phyloP scores from a whole-genome alignment of 2,329 filamentous ascomycete genomes.

The Pseudogymnoascus sp. region DNA sequence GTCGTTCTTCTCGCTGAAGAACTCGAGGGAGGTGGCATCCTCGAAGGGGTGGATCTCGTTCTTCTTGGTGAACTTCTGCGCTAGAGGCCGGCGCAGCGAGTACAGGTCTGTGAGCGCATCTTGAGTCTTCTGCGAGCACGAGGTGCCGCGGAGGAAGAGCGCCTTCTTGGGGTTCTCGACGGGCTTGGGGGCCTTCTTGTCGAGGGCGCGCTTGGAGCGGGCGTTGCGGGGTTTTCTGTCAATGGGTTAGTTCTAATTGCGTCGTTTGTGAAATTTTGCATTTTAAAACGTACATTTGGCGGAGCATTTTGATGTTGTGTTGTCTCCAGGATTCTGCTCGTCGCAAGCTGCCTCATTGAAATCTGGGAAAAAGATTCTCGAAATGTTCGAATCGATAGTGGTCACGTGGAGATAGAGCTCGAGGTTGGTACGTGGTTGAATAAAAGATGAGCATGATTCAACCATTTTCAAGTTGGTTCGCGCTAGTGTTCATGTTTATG shows the following conservation, averaged over 20 bases:
- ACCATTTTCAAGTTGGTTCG: no score
- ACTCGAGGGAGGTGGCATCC: conserved; percentile 78
- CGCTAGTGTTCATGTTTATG: not conserved
- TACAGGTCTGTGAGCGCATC: conserved; percentile 79
- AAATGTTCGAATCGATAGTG: conserved; percentile 4
- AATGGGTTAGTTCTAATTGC: conserved; percentile 9
- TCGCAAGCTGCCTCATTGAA: conserved; percentile 7
- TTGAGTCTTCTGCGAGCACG: conserved; percentile 73
- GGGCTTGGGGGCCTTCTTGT: conserved; percentile 82
- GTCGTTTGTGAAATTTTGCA: not conserved
- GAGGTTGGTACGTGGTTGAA: not conserved
- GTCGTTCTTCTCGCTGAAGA: conserved; percentile 96
- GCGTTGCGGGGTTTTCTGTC: conserved; percentile 64
- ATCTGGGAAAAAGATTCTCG: conserved; percentile 5
- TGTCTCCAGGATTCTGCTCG: conserved; percentile 6
- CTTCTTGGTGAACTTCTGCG: conserved; percentile 93
- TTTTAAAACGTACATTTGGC: conserved; percentile 25
- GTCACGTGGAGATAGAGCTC: conserved; percentile 6
- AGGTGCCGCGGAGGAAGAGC: conserved; percentile 81
- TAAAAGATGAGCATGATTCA: no score
- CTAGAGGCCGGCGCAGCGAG: conserved; percentile 73
- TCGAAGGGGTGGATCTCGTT: conserved; percentile 94
- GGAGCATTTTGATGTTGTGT: conserved; percentile 25
- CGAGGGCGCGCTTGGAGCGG: conserved; percentile 88
- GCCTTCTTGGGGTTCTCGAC: conserved; percentile 85